Conservation (phyloP, 2,329 filamentous ascomycete genomes). For the Ophiostoma triangulosporum region DNA sequence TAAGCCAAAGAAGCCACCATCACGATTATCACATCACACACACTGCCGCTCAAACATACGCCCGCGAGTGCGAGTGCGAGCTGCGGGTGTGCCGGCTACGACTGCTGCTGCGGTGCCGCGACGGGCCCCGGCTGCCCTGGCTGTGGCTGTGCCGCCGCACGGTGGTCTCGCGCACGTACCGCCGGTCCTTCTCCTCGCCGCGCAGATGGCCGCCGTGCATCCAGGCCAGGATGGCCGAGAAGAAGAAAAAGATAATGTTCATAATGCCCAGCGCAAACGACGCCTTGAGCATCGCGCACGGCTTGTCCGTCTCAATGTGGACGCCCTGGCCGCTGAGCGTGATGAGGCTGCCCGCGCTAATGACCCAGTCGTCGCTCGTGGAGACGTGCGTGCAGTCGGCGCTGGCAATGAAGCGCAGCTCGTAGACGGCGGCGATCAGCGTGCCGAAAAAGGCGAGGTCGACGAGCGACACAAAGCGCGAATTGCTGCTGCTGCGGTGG, state of each 20-base stretch:
- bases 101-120: slow-evolving; percentile 27
- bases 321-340: slow-evolving; percentile 38
- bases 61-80: slow-evolving; percentile 36
- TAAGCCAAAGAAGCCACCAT: not conserved
- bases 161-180: slow-evolving; percentile 33
- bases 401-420: slow-evolving; percentile 42
- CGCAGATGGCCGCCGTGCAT: slow-evolving; percentile 34
- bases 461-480: slow-evolving; percentile 45
- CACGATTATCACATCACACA: not conserved
- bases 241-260: slow-evolving; percentile 67
- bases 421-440: slow-evolving; percentile 49
- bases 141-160: slow-evolving; percentile 25
- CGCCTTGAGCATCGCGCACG: slow-evolving; percentile 86
- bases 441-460: slow-evolving; percentile 50
- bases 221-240: slow-evolving; percentile 59
- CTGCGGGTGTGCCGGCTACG: slow-evolving; percentile 27
- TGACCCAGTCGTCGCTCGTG: slow-evolving; percentile 34
- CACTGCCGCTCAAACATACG: slow-evolving; percentile 29
- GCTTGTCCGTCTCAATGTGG: slow-evolving; percentile 50
- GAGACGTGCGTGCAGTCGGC: slow-evolving; percentile 55
- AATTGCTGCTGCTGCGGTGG: slow-evolving; percentile 46
- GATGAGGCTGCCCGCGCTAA: slow-evolving; percentile 49
- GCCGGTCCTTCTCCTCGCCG: slow-evolving; percentile 31
- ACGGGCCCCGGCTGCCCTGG: slow-evolving; percentile 25
- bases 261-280: slow-evolving; percentile 84